These are phyloP conservation scores for Macrophomina pseudophaseolina DNA, from an alignment of 2,329 filamentous ascomycete species.

Conservation along the genomic window DNA sequence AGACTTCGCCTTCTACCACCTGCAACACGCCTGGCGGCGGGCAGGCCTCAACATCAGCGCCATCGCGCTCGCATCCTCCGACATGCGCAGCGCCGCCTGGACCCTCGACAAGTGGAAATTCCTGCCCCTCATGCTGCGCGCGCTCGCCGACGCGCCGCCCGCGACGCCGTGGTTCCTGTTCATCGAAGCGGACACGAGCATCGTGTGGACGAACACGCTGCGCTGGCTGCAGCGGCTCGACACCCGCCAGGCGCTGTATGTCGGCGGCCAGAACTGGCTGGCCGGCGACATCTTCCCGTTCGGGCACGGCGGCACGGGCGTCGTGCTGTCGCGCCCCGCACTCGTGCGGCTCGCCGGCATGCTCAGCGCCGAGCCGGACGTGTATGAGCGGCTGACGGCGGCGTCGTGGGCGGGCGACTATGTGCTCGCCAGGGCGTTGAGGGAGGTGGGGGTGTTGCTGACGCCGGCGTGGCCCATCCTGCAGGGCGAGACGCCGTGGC, in stretches of 20 bases:
- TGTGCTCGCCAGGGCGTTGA: slow-evolving; percentile 44
- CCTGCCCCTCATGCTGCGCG: slow-evolving; percentile 42
- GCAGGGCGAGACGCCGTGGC: slow-evolving; percentile 51
- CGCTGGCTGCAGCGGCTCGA: slow-evolving; percentile 60
- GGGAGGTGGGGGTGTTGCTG: slow-evolving; percentile 42
- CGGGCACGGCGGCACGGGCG: slow-evolving; percentile 59
- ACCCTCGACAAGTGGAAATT: slow-evolving; percentile 47
- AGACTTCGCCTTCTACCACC: slow-evolving; percentile 61
- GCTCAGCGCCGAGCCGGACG: slow-evolving; percentile 28
- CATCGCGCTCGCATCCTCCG: slow-evolving; percentile 40
- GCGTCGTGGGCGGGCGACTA: slow-evolving; percentile 47
- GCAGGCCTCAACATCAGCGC: slow-evolving; percentile 46
- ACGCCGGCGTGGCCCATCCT: slow-evolving; percentile 51
- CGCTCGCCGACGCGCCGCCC: slow-evolving; percentile 44
- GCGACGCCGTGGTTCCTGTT: slow-evolving; percentile 65
- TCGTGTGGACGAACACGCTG: slow-evolving; percentile 60
- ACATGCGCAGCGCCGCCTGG: slow-evolving; percentile 41
- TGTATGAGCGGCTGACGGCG: slow-evolving; percentile 41
- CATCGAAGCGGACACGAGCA: slow-evolving; percentile 63
- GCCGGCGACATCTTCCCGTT: slow-evolving; percentile 52
- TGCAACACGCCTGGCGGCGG: slow-evolving; percentile 47
- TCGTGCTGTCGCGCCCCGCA: slow-evolving; percentile 55
- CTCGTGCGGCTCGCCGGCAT: slow-evolving; percentile 42
- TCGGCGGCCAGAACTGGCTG: slow-evolving; percentile 48
- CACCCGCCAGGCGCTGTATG: slow-evolving; percentile 54